Conservation (phyloP, 768 basidiomycete species). For the Suillus lakei region DNA sequence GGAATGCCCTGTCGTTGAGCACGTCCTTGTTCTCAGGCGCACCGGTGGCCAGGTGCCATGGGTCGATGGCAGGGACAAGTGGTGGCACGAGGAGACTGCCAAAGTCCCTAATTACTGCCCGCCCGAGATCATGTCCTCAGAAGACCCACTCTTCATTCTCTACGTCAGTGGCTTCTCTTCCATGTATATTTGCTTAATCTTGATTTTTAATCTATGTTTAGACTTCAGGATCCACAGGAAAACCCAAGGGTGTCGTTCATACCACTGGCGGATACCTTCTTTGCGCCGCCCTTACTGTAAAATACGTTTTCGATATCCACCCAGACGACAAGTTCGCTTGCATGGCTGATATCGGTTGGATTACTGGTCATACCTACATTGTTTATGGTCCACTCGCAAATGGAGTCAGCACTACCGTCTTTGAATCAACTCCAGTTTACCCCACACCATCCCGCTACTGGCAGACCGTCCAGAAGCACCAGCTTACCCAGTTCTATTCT, state of each 20-base stretch:
- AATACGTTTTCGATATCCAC: constrained; percentile 98
- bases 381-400: constrained; percentile 93
- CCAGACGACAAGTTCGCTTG: constrained; percentile 96
- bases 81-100: constrained; percentile 94
- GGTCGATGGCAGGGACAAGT: constrained; percentile 84
- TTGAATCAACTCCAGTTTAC: constrained; percentile 97
- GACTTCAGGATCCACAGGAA: constrained; percentile 95
- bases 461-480: constrained; percentile 92
- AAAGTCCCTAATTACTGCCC: constrained; percentile 90
- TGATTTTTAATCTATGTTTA: constrained; percentile 33
- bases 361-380: constrained; percentile 97
- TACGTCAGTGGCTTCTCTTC: constrained; percentile 65
- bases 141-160: constrained; percentile 98
- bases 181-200: constrained; percentile 1
- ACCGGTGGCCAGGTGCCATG: constrained; percentile 85
- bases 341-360: constrained; percentile 99
- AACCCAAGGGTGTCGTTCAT: constrained; percentile 97
- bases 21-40: constrained; percentile 87
- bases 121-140: constrained; percentile 84
- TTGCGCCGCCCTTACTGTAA: constrained; percentile 88
- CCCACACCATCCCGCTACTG: constrained; percentile 97
- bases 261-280: constrained; percentile 91
- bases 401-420: constrained; percentile 85
- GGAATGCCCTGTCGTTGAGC: constrained; percentile 83
- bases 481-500: constrained; percentile 95